Conservation (phyloP, 345 rosid species). For the Bretschneidera sinensis region DNA sequence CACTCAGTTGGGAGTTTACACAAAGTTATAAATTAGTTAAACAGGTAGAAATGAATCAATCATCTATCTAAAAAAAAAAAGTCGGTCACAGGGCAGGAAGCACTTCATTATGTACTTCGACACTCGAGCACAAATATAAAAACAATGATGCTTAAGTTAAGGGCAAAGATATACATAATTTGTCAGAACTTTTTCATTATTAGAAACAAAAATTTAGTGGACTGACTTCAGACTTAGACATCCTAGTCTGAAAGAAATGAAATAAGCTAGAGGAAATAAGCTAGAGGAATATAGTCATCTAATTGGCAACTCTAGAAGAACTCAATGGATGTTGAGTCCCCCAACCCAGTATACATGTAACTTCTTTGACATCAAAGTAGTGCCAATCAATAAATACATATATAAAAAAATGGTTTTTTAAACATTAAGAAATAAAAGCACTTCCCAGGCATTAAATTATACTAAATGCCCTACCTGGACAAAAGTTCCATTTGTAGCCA, state of each 20-base stretch:
- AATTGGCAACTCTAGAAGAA: too few species aligned
- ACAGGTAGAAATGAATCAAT: background rate
- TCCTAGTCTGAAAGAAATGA: background rate
- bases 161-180: background rate
- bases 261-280: background rate
- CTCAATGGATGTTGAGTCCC: too few species aligned
- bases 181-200: background rate
- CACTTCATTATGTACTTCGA: background rate
- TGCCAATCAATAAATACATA: background rate
- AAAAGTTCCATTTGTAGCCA: constrained; percentile 90
- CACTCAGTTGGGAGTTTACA: too few species aligned
- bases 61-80: background rate
- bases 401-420: too few species aligned
- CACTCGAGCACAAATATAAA: background rate
- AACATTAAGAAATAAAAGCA: too few species aligned
- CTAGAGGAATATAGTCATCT: too few species aligned
- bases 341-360: too few species aligned
- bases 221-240: too few species aligned
- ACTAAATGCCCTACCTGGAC: constrained; percentile 49
- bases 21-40: too few species aligned
- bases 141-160: background rate
- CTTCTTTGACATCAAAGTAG: background rate
- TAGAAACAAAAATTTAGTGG: background rate
- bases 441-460: too few species aligned
- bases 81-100: background rate